phyloP scores from a whole-genome alignment of 805 yeast species.

The Yamadazyma ubonensis region DNA sequence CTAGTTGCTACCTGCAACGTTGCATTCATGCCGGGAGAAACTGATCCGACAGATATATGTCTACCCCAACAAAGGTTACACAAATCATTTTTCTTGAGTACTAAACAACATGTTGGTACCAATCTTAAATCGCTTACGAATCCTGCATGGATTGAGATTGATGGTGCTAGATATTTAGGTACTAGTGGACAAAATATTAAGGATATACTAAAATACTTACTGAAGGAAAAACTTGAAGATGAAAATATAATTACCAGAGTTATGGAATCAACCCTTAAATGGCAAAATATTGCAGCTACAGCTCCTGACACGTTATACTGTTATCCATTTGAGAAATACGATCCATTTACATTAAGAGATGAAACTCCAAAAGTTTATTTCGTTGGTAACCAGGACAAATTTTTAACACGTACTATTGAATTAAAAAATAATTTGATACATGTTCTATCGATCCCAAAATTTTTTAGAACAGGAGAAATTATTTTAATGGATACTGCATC shows the following conservation, averaged over 20 bases:
- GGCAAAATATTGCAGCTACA: constrained; percentile 91
- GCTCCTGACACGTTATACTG: constrained; percentile 95
- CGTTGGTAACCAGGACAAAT: constrained; percentile 78
- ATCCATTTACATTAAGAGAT: constrained; percentile 71
- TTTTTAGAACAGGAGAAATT: constrained; percentile 58
- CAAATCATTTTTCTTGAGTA: constrained; percentile 58
- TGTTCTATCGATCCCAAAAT: constrained; percentile 69
- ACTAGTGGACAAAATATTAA: constrained; percentile 82
- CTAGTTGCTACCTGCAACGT: constrained; percentile 63
- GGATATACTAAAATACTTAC: constrained; percentile 69
- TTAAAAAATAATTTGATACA: constrained; percentile 34
- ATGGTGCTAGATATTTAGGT: constrained; percentile 58
- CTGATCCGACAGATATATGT: constrained; percentile 81
- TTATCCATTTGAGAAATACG: constrained; percentile 72
- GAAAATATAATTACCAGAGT: constrained; percentile 37
- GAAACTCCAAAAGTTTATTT: constrained; percentile 86
- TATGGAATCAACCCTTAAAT: constrained; percentile 65
- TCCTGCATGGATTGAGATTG: constrained; percentile 67
- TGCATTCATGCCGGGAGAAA: constrained; percentile 77
- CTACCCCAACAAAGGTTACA: constrained; percentile 93
- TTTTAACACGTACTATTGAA: constrained; percentile 42
- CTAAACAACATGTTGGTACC: constrained; percentile 40
- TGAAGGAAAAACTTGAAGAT: constrained; percentile 32
- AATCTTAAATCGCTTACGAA: constrained; percentile 45
- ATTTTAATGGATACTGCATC: constrained; percentile 22